Percentiles rank a stretch among this genome's conserved stretches.
Conservation (phyloP, 306 rosid genomes). For the Trifolium dubium region DNA sequence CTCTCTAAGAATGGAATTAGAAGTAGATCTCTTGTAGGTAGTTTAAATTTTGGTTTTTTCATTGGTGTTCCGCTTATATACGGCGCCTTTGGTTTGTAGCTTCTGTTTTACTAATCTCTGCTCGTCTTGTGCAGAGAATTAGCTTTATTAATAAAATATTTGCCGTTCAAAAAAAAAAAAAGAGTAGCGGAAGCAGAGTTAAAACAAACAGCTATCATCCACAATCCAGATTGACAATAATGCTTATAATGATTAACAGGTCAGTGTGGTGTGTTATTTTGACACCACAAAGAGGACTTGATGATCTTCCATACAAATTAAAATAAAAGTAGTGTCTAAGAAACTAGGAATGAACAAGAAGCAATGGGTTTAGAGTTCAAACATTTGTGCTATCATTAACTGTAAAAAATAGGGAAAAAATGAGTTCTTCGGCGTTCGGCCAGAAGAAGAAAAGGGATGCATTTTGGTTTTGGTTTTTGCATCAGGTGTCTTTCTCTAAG, state of each 20-base stretch:
- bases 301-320: background rate
- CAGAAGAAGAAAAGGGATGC: background rate
- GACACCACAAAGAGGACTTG: background rate
- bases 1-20: too few species aligned
- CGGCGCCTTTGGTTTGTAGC: too few species aligned
- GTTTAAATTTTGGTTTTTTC: too few species aligned
- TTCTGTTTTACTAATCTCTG: too few species aligned
- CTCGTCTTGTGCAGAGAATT: too few species aligned
- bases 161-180: too few species aligned
- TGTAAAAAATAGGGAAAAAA: background rate
- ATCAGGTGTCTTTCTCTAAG: background rate
- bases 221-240: background rate
- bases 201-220: background rate
- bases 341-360: background rate
- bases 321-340: background rate
- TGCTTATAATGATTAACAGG: background rate
- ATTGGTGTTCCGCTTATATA: too few species aligned
- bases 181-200: background rate
- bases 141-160: too few species aligned
- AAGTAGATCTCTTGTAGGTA: too few species aligned
- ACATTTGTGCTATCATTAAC: background rate
- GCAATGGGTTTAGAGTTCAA: background rate
- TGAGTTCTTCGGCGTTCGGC: background rate
- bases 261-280: background rate
- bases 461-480: background rate